Evolutionary conservation across 2,329 filamentous ascomycete genomes (phyloP), one percentile per base, ranked within the genome.

Genomic region (Apiospora pterosperma): DNA sequence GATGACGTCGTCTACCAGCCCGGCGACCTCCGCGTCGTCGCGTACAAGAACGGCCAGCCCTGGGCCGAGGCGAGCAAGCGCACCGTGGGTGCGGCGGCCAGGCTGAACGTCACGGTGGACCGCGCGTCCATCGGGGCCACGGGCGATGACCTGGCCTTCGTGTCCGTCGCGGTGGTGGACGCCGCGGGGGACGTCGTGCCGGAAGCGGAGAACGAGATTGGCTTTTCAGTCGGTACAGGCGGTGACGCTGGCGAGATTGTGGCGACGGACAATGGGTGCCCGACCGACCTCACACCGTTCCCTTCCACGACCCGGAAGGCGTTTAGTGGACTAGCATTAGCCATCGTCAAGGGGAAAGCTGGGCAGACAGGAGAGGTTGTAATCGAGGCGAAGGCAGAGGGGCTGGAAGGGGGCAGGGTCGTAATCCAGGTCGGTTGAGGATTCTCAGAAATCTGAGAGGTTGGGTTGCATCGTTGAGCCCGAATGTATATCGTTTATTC

Each of bases 251-350:
- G 79, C 0, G 73, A 79, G 69, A 80, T 86, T 52, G 76, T 83
- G 1, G 73, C 80, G 0, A 86, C 84, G 0, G 83, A 86, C 61
- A 85, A 85, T 62, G 84, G 84, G 1, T 77, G 84, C 63, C 80
- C 80, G 5, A 73, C 78, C 1, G 81, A 84, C 64, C 74, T 81
- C 68, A 77, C 73, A 1, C 69, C 76, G 1, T 84, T 84, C 67
- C 77, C 78, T 0, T 78, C 76, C 3, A 66, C 67, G 8, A 73
- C 72, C 38, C 74, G 81, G 16, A 78, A 79, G 44, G 79, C 79
- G 0, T 81, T 80, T 62, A 76, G 73, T 38, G 81, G 81, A 1
- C 70, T 77, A 5, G 77, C 77, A 0, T 72, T 83, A 23, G 78
- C 76, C 5, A 78, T 82, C 63, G 75, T 82, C 4, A 70, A 72